Evolutionary conservation across 495 filamentous ascomycete species (phyloP).

Genomic region (Friedmanniomyces simplex): DNA sequence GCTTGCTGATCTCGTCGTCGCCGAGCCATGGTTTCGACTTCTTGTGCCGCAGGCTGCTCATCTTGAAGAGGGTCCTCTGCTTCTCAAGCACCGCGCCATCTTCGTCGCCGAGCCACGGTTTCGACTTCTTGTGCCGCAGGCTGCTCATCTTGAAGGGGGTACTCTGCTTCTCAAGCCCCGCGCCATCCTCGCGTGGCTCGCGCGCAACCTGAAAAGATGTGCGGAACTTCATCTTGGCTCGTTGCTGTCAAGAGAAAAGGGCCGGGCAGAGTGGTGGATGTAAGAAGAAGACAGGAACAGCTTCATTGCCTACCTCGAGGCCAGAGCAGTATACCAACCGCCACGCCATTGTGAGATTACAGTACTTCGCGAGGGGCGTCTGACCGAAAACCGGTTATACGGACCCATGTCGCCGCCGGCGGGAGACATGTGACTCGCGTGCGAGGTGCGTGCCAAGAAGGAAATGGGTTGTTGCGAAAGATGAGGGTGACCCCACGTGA

Average conservation of each 20-base stretch:
- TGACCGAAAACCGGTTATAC: background rate
- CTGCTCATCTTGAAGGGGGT: slow-evolving; percentile 7
- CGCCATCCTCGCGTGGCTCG: too few relatives aligned
- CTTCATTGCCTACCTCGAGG: background rate
- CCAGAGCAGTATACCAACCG: background rate
- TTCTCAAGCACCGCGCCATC: background rate
- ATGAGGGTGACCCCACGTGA: background rate
- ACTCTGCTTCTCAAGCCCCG: background rate
- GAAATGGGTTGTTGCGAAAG: background rate
- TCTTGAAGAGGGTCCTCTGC: background rate
- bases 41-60: slow-evolving; percentile 8
- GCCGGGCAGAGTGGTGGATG: background rate
- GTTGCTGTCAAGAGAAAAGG: background rate
- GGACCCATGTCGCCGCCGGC: too few relatives aligned
- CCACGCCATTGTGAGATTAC: background rate
- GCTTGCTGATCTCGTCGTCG: background rate
- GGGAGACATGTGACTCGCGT: too few relatives aligned
- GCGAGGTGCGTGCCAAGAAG: too few relatives aligned
- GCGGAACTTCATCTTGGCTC: slow-evolving; percentile 11
- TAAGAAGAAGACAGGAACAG: background rate
- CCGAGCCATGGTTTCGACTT: slow-evolving; percentile 1
- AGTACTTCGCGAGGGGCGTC: background rate
- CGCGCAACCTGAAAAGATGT: too few relatives aligned
- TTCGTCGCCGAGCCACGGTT: background rate
- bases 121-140: slow-evolving; percentile 11